Evolutionary conservation across 2,329 filamentous ascomycete genomes (phyloP).

Genomic region (Pseudopyricularia cyperi): DNA sequence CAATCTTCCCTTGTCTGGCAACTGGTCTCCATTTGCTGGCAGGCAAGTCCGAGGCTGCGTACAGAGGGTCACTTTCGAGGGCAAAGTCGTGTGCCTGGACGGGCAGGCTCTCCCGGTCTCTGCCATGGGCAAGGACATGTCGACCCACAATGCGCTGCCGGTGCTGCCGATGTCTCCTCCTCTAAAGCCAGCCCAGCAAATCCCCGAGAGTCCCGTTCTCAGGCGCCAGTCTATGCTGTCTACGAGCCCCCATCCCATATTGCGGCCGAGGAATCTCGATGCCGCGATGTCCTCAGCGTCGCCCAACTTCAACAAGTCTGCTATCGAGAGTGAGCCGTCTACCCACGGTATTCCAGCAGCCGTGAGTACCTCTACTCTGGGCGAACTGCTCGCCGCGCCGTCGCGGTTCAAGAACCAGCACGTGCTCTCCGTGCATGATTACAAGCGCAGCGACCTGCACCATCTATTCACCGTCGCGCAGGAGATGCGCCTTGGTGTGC

Average conservation of each 20-base stretch:
- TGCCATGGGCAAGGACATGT: conserved; percentile 61
- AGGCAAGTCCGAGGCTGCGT: conserved; percentile 56
- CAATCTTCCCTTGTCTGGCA: conserved; percentile 30
- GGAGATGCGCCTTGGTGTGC: conserved; percentile 92
- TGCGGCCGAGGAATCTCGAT: conserved; percentile 20
- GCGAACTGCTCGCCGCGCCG: conserved; percentile 56
- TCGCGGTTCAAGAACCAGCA: conserved; percentile 85
- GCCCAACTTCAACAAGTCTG: conserved; percentile 21
- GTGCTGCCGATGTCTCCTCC: conserved; percentile 25
- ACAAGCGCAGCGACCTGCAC: conserved; percentile 77
- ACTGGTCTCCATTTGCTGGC: conserved; percentile 62
- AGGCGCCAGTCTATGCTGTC: conserved; percentile 19
- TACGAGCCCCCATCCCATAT: conserved; percentile 17
- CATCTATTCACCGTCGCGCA: conserved; percentile 91
- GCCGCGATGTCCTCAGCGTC: conserved; percentile 16
- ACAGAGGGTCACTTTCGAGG: conserved; percentile 63
- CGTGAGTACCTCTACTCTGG: conserved; percentile 25
- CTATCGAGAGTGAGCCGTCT: not conserved
- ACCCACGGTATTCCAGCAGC: not conserved
- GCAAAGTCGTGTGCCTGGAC: conserved; percentile 63
- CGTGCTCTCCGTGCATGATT: conserved; percentile 84
- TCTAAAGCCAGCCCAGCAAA: conserved; percentile 33
- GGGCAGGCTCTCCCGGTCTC: conserved; percentile 45
- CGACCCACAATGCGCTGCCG: conserved; percentile 44
- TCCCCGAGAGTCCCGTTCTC: conserved; percentile 20